Conservation (phyloP, 2,329 filamentous ascomycete species). For the Ceratocystis destructans region DNA sequence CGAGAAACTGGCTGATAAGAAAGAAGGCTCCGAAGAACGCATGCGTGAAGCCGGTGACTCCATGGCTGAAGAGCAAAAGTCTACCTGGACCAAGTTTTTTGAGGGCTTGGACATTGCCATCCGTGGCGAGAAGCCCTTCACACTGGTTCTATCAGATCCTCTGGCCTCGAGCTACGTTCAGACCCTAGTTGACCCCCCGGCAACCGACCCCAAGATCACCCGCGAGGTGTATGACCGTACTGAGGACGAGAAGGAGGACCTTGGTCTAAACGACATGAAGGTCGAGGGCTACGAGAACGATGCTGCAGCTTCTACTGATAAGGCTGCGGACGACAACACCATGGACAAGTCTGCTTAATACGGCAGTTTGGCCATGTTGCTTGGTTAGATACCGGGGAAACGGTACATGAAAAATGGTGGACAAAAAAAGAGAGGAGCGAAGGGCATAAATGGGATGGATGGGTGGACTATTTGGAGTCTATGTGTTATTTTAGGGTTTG, state of each 20-base stretch:
- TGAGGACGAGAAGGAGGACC: conserved; percentile 81
- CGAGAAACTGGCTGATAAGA: background rate
- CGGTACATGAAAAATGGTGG: background rate
- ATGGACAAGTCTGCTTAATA: conserved; percentile 16
- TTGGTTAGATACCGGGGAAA: background rate
- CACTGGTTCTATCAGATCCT: conserved; percentile 71
- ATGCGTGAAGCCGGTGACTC: conserved; percentile 58
- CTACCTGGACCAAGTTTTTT: conserved; percentile 74
- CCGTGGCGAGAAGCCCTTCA: conserved; percentile 65
- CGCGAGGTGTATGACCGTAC: conserved; percentile 76
- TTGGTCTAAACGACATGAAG: conserved; percentile 88
- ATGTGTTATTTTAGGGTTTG: conserved; percentile 9
- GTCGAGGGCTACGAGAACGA: conserved; percentile 60
- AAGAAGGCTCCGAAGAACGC: conserved; percentile 41
- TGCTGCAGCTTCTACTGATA: conserved; percentile 30
- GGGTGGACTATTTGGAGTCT: conserved; percentile 7
- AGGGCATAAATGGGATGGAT: background rate
- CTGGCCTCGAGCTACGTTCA: conserved; percentile 90
- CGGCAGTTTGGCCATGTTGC: background rate
- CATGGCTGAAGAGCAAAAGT: conserved; percentile 49
- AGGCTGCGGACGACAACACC: conserved; percentile 23
- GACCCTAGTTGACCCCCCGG: conserved; percentile 60
- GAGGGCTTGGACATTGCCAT: conserved; percentile 62
- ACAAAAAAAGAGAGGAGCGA: background rate
- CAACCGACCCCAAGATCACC: conserved; percentile 63